Evolutionary conservation across 2,329 filamentous ascomycete genomes (phyloP), one percentile per base, ranked within the genome.

Genomic region (Emmonsia crescens): DNA sequence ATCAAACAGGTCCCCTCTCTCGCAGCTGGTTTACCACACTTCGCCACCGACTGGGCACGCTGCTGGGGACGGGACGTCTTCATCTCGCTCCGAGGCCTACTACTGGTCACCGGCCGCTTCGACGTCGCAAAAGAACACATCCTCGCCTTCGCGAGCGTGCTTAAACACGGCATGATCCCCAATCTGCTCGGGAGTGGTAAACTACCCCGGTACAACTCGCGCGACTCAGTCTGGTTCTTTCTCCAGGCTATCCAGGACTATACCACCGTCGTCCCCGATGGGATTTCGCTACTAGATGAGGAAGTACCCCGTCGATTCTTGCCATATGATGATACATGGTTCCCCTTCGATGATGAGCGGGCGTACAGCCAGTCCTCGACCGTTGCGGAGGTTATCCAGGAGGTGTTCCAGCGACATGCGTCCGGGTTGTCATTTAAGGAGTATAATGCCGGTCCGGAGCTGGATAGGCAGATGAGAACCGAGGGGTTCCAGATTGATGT

Each of bases 31-130:
- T 78, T 99, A 55, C 94, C 94, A 42, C 94, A 99, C 75, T 99
- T 99, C 71, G 85, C 94, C 0, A 88, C 89, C 9, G 88, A 91
- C 68, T 99, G 94, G 92, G 92, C 93, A 57, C 85, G 94, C 68
- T 96, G 93, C 75, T 99, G 94, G 94, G 94, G 95, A 8, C 87
- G 94, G 61, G 94, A 99, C 73, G 91, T 96, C 14, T 97, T 96
- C 74, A 99, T 99, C 65, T 94, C 94, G 16, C 84, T 96, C 48
- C 88, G 94, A 58, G 94, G 94, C 51, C 80, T 99, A n/a, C 90
- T 89, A 67, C 83, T 99, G 42, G 91, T 89, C 48, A 97, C 93
- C 12, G 91, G 91, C 1, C 87, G 94, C 9, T 96, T 89, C 68
- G 84, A 83, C 2, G 92, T 96, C 72, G 94, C 94, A 8, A 92